These are phyloP conservation scores for Neurospora sp. DNA, from an alignment of 495 filamentous ascomycete species.

Conservation along the genomic window DNA sequence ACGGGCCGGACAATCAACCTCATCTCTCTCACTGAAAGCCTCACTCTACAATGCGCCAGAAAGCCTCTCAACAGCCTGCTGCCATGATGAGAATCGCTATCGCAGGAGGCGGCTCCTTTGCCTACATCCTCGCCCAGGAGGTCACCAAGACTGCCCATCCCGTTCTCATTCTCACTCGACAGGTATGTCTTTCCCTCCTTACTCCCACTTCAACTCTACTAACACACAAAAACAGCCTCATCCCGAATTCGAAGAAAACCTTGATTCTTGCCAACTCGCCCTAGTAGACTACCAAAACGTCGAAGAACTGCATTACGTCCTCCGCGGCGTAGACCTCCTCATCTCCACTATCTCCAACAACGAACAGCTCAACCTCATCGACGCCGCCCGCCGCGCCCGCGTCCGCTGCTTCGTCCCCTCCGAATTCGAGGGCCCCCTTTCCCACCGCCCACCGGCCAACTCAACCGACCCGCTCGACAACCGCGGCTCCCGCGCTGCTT, in stretches of 20 bases:
- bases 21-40: slow-evolving; percentile 3
- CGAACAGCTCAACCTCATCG: slow-evolving; percentile 61
- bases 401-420: slow-evolving; percentile 64
- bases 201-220: background rate
- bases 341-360: slow-evolving; percentile 61
- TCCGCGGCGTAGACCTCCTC: slow-evolving; percentile 61
- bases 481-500: slow-evolving; percentile 36
- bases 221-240: slow-evolving; percentile 13
- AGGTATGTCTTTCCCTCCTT: slow-evolving; percentile 30
- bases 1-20: slow-evolving; percentile 4
- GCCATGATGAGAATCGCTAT: slow-evolving; percentile 63
- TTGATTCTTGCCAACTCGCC: slow-evolving; percentile 46
- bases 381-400: slow-evolving; percentile 53
- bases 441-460: slow-evolving; percentile 33
- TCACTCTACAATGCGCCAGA: slow-evolving; percentile 27
- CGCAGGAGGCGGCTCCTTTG: slow-evolving; percentile 60
- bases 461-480: slow-evolving; percentile 38
- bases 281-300: slow-evolving; percentile 53
- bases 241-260: slow-evolving; percentile 31
- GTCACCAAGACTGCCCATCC: slow-evolving; percentile 52
- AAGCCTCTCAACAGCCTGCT: slow-evolving; percentile 12
- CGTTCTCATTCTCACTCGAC: slow-evolving; percentile 56
- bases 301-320: slow-evolving; percentile 46
- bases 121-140: slow-evolving; percentile 50
- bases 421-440: slow-evolving; percentile 57